A percentile compares a stretch with the other conserved stretches of the same genome.
Conservation (phyloP, 257 asterid genomes). For the Fraxinus quadrangulata region DNA sequence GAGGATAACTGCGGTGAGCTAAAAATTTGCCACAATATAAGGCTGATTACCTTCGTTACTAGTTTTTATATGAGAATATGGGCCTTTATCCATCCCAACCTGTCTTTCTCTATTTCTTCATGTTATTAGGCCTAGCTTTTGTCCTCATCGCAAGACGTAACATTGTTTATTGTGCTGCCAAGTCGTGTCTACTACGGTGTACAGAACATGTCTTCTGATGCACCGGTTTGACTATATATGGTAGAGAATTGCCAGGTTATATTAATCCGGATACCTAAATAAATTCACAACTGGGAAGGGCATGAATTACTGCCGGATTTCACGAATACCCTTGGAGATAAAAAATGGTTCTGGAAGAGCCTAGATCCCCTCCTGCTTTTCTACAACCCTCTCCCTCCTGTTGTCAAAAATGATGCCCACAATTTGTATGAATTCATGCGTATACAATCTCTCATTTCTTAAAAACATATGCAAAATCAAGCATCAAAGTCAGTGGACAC, state of each 20-base stretch:
- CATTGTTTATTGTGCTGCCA: background rate
- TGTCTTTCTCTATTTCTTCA: background rate
- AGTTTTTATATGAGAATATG: background rate
- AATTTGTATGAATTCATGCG: background rate
- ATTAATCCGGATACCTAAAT: background rate
- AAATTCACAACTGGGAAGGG: background rate
- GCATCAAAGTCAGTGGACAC: background rate
- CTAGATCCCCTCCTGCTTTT: background rate
- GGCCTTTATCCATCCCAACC: background rate
- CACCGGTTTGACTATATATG: background rate
- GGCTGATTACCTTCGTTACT: background rate
- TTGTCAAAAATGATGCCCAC: background rate
- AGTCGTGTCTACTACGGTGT: background rate
- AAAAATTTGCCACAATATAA: background rate
- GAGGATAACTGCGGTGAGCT: background rate
- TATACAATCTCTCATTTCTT: background rate
- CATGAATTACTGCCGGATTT: background rate
- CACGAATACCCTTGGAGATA: background rate
- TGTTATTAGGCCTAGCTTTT: background rate
- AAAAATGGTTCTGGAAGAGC: background rate
- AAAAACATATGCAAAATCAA: background rate
- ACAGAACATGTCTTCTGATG: background rate
- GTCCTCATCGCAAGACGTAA: background rate
- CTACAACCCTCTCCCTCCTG: background rate
- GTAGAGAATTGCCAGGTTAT: background rate